phyloP scores from a whole-genome alignment of 2,329 filamentous ascomycete genomes.

The Nannizzia gypsea region DNA sequence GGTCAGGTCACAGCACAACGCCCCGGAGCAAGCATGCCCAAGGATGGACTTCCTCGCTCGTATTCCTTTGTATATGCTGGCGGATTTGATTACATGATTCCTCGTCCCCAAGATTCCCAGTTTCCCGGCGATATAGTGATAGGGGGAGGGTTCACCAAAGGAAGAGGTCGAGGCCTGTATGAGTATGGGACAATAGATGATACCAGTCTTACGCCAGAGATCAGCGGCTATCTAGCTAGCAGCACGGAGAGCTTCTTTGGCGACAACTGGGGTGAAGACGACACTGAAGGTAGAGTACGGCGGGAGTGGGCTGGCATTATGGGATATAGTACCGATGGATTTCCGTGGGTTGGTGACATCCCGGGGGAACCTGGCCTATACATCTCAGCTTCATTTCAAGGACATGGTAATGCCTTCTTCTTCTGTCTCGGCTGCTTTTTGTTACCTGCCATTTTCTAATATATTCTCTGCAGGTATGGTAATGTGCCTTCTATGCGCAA shows the following conservation, averaged over 20 bases:
- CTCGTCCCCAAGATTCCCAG: slow-evolving; percentile 15
- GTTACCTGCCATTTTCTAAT: neutral
- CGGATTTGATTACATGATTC: slow-evolving; percentile 31
- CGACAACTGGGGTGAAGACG: slow-evolving; percentile 34
- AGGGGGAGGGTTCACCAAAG: slow-evolving; percentile 17
- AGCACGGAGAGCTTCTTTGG: slow-evolving; percentile 24
- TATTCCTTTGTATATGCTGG: slow-evolving; percentile 19
- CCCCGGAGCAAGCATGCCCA: slow-evolving; percentile 13
- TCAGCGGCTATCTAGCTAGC: slow-evolving; percentile 18
- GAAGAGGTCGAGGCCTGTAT: slow-evolving; percentile 14
- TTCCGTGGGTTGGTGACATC: slow-evolving; percentile 43
- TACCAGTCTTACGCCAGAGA: slow-evolving; percentile 11
- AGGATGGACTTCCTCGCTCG: slow-evolving; percentile 7
- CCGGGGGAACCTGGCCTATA: slow-evolving; percentile 14
- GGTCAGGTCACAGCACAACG: slow-evolving; percentile 39
- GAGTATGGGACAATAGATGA: slow-evolving; percentile 19
- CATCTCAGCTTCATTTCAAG: slow-evolving; percentile 15
- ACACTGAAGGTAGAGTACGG: slow-evolving; percentile 34
- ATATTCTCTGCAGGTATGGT: slow-evolving; percentile 11
- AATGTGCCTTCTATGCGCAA: slow-evolving; percentile 11
- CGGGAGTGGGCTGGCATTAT: slow-evolving; percentile 47
- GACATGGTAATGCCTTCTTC: slow-evolving; percentile 11
- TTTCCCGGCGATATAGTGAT: slow-evolving; percentile 16
- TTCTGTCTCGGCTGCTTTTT: neutral
- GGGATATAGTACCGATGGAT: slow-evolving; percentile 43